These are phyloP conservation scores for Leccinum ochraceum DNA, from an alignment of 768 basidiomycete species.

Conservation along the genomic window DNA sequence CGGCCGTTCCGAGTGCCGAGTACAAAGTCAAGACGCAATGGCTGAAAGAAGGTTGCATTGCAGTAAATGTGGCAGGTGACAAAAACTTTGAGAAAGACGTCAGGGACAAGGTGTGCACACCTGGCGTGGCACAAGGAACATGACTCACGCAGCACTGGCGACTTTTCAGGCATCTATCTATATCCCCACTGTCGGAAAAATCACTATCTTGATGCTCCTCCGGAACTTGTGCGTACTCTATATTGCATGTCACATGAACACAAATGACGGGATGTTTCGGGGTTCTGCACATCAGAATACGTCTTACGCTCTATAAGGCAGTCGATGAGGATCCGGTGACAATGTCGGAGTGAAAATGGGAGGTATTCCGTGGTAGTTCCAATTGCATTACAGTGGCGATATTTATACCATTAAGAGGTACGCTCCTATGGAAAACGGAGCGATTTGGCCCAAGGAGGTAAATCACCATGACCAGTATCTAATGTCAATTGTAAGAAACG, in stretches of 20 bases:
- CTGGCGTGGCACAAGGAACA: not conserved
- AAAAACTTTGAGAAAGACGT: constrained; percentile 97
- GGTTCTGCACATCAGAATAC: constrained; percentile 23
- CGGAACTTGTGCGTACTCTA: constrained; percentile 76
- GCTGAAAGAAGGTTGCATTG: constrained; percentile 93
- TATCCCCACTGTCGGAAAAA: constrained; percentile 95
- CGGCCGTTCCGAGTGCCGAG: constrained; percentile 80
- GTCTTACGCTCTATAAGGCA: constrained; percentile 31
- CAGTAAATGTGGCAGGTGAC: constrained; percentile 89
- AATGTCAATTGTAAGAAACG: constrained; percentile 11
- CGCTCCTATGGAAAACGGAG: constrained; percentile 26
- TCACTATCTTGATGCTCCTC: constrained; percentile 97
- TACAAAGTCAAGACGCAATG: constrained; percentile 91
- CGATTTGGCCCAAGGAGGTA: constrained; percentile 16
- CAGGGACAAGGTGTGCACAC: constrained; percentile 74
- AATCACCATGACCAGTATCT: constrained; percentile 19
- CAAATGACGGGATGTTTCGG: constrained; percentile 3
- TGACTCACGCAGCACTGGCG: constrained; percentile 11
- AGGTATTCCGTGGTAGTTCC: constrained; percentile 14
- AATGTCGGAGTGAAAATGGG: constrained; percentile 13
- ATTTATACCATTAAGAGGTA: constrained; percentile 36
- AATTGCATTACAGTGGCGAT: constrained; percentile 30
- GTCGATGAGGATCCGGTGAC: not conserved
- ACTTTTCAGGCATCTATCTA: constrained; percentile 76
- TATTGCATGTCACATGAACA: not conserved